phyloP scores from a whole-genome alignment of 2,329 filamentous ascomycete species.

The Fusarium sarcochroum region DNA sequence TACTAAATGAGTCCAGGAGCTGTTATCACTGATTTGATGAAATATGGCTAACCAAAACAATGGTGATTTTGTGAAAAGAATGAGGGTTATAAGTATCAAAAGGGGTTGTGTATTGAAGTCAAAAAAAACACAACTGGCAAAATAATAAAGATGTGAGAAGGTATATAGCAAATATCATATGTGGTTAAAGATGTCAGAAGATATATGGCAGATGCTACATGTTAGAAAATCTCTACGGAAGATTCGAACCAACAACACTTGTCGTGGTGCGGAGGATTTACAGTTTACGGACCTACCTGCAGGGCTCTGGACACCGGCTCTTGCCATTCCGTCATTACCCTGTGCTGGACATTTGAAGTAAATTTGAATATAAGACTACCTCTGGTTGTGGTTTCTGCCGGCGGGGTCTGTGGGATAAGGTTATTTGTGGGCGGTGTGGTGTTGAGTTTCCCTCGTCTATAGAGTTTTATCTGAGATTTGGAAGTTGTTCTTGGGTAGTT shows the following conservation, averaged over 20 bases:
- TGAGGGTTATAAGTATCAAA: not conserved
- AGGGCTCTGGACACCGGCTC: conserved; percentile 21
- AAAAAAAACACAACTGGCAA: not conserved
- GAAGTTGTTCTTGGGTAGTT: not conserved
- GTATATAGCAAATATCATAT: conserved; percentile 12
- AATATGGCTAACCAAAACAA: too few relatives aligned
- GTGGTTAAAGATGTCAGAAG: not conserved
- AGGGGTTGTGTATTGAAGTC: too few relatives aligned
- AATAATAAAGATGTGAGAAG: conserved; percentile 16
- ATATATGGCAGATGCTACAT: not conserved
- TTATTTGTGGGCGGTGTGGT: not conserved
- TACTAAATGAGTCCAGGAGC: conserved; percentile 1
- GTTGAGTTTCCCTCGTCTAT: not conserved
- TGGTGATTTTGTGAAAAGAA: too few relatives aligned
- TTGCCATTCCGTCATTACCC: conserved; percentile 28
- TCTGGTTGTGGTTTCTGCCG: not conserved
- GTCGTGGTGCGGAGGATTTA: not conserved
- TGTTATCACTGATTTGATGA: conserved; percentile 7
- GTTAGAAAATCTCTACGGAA: not conserved
- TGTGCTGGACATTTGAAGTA: fast-evolving
- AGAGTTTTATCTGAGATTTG: not conserved
- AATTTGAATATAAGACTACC: not conserved
- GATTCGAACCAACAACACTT: too few relatives aligned
- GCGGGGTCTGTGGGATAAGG: not conserved
- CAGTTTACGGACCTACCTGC: conserved; percentile 15